Conservation (phyloP, 306 rosid species). For the Albizia julibrissin region DNA sequence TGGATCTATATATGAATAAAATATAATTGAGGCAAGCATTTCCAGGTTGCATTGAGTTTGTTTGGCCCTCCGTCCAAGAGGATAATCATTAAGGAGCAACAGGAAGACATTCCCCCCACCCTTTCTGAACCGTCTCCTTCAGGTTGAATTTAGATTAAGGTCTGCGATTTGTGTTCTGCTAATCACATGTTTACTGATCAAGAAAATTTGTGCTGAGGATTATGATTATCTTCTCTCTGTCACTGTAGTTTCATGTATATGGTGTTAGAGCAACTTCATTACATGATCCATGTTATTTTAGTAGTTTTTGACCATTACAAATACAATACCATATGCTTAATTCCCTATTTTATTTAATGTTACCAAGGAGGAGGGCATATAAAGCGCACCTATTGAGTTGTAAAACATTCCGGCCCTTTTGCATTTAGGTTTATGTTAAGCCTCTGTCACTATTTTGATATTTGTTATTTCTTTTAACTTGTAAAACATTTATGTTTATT, state of each 20-base stretch:
- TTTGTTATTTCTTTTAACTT: too few relatives aligned
- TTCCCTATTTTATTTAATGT: neutral
- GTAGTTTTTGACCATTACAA: conserved; percentile 10
- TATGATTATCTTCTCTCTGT: neutral
- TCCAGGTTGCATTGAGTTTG: conserved; percentile 83
- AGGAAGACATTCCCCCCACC: conserved; percentile 39
- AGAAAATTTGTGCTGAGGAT: neutral
- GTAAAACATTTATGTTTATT: too few relatives aligned
- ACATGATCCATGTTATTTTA: conserved; percentile 16
- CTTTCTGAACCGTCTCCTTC: conserved; percentile 26
- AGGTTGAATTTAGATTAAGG: conserved; percentile 31
- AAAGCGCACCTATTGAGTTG: neutral
- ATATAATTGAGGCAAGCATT: neutral
- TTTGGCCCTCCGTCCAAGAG: conserved; percentile 75
- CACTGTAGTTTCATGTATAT: neutral
- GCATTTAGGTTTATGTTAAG: neutral
- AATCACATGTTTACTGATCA: conserved; percentile 11
- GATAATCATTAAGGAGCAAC: conserved; percentile 36
- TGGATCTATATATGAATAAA: neutral
- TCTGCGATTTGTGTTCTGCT: conserved; percentile 13
- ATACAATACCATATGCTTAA: neutral
- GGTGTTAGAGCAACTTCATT: conserved; percentile 9
- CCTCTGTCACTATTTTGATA: neutral
- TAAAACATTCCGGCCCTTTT: neutral
- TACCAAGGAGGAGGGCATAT: neutral